Evolutionary conservation across 2,329 filamentous ascomycete genomes (phyloP).

Genomic region (Aspergillus spinulosporus): DNA sequence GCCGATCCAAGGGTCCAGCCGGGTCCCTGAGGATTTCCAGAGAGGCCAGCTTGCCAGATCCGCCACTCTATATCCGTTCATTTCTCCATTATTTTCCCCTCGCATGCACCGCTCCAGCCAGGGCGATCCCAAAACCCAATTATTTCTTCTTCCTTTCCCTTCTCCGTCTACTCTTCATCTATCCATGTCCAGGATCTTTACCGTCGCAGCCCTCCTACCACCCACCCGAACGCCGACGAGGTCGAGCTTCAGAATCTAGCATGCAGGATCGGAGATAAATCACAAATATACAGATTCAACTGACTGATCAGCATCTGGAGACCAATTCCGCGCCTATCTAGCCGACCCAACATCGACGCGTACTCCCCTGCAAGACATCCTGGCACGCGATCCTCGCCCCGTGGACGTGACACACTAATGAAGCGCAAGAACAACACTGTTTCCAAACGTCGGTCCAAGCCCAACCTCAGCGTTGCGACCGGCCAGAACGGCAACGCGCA

Average conservation of each 20-base stretch:
- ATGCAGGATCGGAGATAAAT: slow-evolving; percentile 19
- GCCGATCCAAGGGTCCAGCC: slow-evolving; percentile 10
- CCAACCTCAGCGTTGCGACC: slow-evolving; percentile 39
- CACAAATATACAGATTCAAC: slow-evolving; percentile 2
- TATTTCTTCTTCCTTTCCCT: slow-evolving; percentile 2
- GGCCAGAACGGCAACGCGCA: slow-evolving; percentile 37
- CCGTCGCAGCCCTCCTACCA: slow-evolving; percentile 7
- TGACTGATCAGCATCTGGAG: slow-evolving; percentile 1
- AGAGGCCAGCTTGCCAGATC: slow-evolving; percentile 31
- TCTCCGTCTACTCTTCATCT: not conserved
- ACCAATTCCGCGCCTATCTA: slow-evolving; percentile 9
- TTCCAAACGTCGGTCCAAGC: slow-evolving; percentile 42
- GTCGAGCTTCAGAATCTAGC: slow-evolving; percentile 25
- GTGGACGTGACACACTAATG: slow-evolving; percentile 31
- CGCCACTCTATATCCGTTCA: not conserved
- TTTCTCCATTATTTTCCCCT: slow-evolving; percentile 11
- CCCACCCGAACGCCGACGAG: slow-evolving; percentile 14
- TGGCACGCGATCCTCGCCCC: slow-evolving; percentile 15
- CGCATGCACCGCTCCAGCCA: slow-evolving; percentile 14
- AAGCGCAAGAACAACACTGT: slow-evolving; percentile 38
- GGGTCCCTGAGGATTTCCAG: slow-evolving; percentile 2
- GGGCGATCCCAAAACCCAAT: not conserved
- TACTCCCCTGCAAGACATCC: slow-evolving; percentile 6
- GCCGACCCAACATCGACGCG: slow-evolving; percentile 18
- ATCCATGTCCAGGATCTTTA: slow-evolving; percentile 19